Conservation (phyloP, 192 early-diverging fungal genomes). For the Paraglomus brasilianum region DNA sequence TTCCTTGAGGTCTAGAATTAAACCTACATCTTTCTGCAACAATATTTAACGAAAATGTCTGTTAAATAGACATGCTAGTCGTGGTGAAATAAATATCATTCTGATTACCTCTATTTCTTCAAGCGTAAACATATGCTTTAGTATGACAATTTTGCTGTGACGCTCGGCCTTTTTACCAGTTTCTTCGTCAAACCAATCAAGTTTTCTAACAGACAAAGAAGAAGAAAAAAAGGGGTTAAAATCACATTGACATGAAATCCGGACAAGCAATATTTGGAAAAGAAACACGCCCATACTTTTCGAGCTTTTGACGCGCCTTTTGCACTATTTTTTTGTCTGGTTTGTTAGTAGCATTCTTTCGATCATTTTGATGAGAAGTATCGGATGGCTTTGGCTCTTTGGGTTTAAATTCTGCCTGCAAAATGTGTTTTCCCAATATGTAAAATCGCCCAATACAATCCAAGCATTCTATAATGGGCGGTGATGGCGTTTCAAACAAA, state of each 20-base stretch:
- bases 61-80: background rate
- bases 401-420: constrained; percentile 78
- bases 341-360: constrained; percentile 29
- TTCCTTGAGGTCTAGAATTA: constrained; percentile 89
- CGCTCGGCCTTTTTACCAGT: constrained; percentile 68
- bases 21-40: constrained; percentile 71
- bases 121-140: constrained; percentile 94
- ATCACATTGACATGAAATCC: background rate
- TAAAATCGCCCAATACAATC: background rate
- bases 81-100: background rate
- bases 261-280: background rate
- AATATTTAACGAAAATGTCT: constrained; percentile 7
- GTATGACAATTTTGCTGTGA: constrained; percentile 78
- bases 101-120: constrained; percentile 78
- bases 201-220: constrained; percentile 54
- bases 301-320: constrained; percentile 68
- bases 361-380: constrained; percentile 31
- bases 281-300: constrained; percentile 57
- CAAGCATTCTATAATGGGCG: constrained; percentile 13
- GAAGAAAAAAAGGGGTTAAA: background rate
- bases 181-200: constrained; percentile 89
- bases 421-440: background rate
- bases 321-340: constrained; percentile 59
- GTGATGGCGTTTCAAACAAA: background rate
- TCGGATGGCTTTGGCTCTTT: constrained; percentile 52